Base-by-base conservation (phyloP, 2,329 filamentous ascomycete genomes). In the Bisporella sp. region DNA sequence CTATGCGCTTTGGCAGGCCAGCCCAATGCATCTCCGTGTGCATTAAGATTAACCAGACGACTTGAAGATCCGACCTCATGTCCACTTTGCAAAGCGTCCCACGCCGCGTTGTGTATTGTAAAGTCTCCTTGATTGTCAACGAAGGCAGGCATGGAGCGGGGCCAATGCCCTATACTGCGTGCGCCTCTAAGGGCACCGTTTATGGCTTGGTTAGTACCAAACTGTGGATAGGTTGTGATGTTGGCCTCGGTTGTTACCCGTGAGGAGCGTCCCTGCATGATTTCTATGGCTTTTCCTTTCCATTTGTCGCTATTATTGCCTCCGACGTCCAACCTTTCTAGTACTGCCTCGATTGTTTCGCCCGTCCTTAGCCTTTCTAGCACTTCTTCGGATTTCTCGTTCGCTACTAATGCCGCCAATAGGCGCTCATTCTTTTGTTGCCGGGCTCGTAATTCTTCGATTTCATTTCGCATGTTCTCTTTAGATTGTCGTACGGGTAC, bases 401-500 rank as follows among this genome's bases (percentile, higher is more conserved):
- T 48, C 5, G 58, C 54, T 11, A 53, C 54, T 30, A 84, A 71
- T 7, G 79, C 80, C 4, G 73, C 68, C 31, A 84, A 67, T 45
- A 84, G 73, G 31, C 72, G 72, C 30, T 83, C 76, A 62, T 68
- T 79, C 42, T 73, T 74, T 28, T 72, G 74, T 59, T 82, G 76
- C 41, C 76, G 73, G 12, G 71, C 70, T 45, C 76, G 76, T 35
- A 84, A 66, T 30, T 66, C 66, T 48, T 84, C 81, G 53, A 84
- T 80, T 59, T 84, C 80, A 59, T 68, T 69, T 42, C 81, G 74
- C 5, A 84, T 71, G 47, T 75, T 74, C 53, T 83, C 80, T 54
- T 84, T 84, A 8, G 79, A 82, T 57, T 82, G 79, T 42, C 81
- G 78, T 5, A 84, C 74, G 0, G 80, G 81, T 6, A 81, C 62